Conservation (phyloP, 345 rosid species). For the Ceriops zippeliana region DNA sequence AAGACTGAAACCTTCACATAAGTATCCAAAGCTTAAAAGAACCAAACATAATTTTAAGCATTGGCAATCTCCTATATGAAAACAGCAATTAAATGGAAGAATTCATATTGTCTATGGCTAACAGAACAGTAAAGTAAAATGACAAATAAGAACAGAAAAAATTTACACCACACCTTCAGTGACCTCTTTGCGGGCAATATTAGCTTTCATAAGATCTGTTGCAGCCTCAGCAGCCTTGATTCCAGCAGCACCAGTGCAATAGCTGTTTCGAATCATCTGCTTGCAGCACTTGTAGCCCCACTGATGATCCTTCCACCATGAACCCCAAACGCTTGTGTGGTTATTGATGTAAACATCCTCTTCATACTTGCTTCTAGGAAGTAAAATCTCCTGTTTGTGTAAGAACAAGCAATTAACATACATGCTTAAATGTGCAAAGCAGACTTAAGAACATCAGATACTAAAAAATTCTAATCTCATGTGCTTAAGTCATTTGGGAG, state of each 20-base stretch:
- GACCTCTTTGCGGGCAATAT: slow-evolving; percentile 53
- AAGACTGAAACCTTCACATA: not conserved
- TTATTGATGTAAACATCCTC: slow-evolving; percentile 53
- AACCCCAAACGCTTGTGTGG: slow-evolving; percentile 84
- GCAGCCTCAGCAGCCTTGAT: slow-evolving; percentile 81
- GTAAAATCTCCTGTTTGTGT: slow-evolving; percentile 34
- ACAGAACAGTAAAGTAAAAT: not conserved
- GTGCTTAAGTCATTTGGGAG: too few species aligned
- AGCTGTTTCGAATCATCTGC: slow-evolving; percentile 68
- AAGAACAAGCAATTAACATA: slow-evolving; percentile 2
- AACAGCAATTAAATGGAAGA: not conserved
- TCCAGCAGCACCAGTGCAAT: slow-evolving; percentile 77
- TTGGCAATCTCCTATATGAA: not conserved
- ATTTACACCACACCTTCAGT: slow-evolving; percentile 37
- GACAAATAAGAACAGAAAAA: not conserved
- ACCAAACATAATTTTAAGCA: not conserved
- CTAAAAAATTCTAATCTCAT: not conserved
- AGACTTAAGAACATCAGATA: not conserved
- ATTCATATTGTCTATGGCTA: not conserved
- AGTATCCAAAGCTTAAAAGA: not conserved
- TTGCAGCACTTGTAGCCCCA: slow-evolving; percentile 87
- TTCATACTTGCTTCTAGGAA: slow-evolving; percentile 65
- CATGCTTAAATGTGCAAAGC: not conserved
- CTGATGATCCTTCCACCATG: slow-evolving; percentile 88
- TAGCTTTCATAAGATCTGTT: slow-evolving; percentile 60